Percentiles rank a stretch among this genome's conserved stretches.
Evolutionary conservation across 768 basidiomycete genomes (phyloP).

Genomic region (Amanita fuliginea): DNA sequence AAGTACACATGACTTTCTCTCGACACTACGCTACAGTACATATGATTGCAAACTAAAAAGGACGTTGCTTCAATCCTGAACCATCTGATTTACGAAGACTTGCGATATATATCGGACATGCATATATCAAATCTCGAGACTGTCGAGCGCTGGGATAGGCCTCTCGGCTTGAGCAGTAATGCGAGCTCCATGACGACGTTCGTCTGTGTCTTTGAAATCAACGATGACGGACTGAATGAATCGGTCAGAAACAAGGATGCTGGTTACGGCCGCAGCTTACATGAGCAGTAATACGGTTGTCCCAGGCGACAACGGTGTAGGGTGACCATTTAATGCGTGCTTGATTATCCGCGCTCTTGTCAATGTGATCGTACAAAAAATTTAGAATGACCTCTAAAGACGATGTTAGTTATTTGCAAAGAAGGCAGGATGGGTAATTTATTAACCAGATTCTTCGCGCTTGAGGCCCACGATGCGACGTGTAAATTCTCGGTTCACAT

Average conservation of each 20-base stretch:
- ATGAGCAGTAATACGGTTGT: conserved; percentile 65
- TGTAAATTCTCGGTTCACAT: conserved; percentile 81
- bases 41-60: too few species aligned
- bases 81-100: too few species aligned
- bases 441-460: conserved; percentile 72
- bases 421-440: conserved; percentile 14
- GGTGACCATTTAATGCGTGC: conserved; percentile 69
- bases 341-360: conserved; percentile 68
- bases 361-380: conserved; percentile 51
- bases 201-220: conserved; percentile 53
- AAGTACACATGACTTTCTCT: too few species aligned
- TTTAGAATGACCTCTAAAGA: conserved; percentile 41
- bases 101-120: background rate
- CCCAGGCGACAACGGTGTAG: conserved; percentile 74
- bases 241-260: background rate
- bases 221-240: conserved; percentile 54
- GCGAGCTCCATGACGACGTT: conserved; percentile 67
- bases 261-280: conserved; percentile 24
- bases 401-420: conserved; percentile 5
- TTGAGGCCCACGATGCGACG: conserved; percentile 77
- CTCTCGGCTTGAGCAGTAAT: conserved; percentile 79
- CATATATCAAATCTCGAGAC: conserved; percentile 22
- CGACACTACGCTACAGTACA: too few species aligned
- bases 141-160: conserved; percentile 54
- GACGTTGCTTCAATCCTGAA: too few species aligned